These are phyloP conservation scores for Neonectria magnoliae DNA, from an alignment of 2,329 filamentous ascomycete genomes.

Conservation along the genomic window DNA sequence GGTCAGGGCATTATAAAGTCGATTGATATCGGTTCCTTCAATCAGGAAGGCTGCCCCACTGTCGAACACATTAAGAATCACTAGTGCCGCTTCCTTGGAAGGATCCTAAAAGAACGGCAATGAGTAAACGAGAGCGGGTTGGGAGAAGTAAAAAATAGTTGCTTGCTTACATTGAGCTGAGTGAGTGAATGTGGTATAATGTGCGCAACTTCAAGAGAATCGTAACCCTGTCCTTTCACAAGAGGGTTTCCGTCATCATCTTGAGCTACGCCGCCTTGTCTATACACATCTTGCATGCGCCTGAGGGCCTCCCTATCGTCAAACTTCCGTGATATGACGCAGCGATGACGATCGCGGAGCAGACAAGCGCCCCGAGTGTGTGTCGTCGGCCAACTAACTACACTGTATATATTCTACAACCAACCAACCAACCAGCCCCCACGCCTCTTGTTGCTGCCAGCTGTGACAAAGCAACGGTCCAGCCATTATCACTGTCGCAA, in stretches of 20 bases:
- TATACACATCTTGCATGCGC: not conserved
- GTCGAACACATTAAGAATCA: conserved; percentile 56
- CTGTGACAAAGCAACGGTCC: no score
- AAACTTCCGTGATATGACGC: conserved; percentile 20
- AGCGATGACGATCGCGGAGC: conserved; percentile 23
- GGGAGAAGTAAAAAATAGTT: not conserved
- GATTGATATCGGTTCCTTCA: conserved; percentile 52
- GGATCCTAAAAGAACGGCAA: conserved; percentile 18
- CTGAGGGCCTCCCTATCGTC: conserved; percentile 6
- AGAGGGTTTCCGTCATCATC: conserved; percentile 9
- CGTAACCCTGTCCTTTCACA: not conserved
- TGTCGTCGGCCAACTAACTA: no score
- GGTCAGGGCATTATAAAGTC: conserved; percentile 49
- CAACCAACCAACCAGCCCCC: no score
- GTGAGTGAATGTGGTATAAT: conserved; percentile 21
- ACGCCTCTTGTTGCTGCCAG: no score
- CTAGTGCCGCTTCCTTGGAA: conserved; percentile 47
- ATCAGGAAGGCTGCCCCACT: conserved; percentile 48
- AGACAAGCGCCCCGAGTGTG: conserved; percentile 17
- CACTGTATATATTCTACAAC: no score
- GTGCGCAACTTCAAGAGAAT: conserved; percentile 21
- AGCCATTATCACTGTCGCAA: no score
- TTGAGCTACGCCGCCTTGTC: not conserved
- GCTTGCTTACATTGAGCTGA: not conserved
- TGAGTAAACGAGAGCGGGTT: not conserved